Conservation (phyloP, 2,329 filamentous ascomycete genomes). For the Pestalotiopsis sp. region DNA sequence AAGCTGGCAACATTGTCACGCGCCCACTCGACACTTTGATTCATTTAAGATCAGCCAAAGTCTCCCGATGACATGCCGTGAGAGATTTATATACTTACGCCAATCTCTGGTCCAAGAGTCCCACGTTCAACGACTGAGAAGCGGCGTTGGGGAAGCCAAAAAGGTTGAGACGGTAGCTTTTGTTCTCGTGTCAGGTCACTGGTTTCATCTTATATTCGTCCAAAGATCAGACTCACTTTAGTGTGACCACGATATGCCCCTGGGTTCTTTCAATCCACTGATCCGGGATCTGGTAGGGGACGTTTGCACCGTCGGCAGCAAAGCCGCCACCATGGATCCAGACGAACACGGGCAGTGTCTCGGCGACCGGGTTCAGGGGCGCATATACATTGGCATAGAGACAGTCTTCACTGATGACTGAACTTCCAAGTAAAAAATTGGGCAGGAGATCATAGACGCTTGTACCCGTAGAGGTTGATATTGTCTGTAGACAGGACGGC, state of each 20-base stretch:
- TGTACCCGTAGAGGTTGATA: neutral
- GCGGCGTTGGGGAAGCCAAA: slow-evolving; percentile 35
- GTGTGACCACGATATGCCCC: slow-evolving; percentile 32
- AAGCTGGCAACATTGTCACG: slow-evolving; percentile 50
- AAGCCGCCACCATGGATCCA: slow-evolving; percentile 13
- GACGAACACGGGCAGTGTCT: slow-evolving; percentile 13
- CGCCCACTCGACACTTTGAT: slow-evolving; percentile 41
- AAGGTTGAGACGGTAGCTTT: slow-evolving; percentile 39
- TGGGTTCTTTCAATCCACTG: slow-evolving; percentile 16
- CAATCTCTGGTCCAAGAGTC: slow-evolving; percentile 51
- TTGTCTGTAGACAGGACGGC: slow-evolving; percentile 7
- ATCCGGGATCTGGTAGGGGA: slow-evolving; percentile 14
- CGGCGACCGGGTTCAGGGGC: neutral
- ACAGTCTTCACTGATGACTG: slow-evolving; percentile 20
- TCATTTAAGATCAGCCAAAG: slow-evolving; percentile 24
- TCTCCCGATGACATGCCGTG: neutral
- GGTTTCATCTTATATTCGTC: neutral
- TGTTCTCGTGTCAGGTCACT: neutral
- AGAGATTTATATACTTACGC: slow-evolving; percentile 25
- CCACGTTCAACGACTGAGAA: slow-evolving; percentile 42
- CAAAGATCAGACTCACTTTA: slow-evolving; percentile 23
- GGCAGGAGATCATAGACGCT: neutral
- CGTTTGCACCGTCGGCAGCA: slow-evolving; percentile 6
- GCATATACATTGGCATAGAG: slow-evolving; percentile 15
- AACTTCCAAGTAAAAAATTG: neutral